Evolutionary conservation across 257 asterid species (phyloP).

Genomic region (Echium plantagineum): DNA sequence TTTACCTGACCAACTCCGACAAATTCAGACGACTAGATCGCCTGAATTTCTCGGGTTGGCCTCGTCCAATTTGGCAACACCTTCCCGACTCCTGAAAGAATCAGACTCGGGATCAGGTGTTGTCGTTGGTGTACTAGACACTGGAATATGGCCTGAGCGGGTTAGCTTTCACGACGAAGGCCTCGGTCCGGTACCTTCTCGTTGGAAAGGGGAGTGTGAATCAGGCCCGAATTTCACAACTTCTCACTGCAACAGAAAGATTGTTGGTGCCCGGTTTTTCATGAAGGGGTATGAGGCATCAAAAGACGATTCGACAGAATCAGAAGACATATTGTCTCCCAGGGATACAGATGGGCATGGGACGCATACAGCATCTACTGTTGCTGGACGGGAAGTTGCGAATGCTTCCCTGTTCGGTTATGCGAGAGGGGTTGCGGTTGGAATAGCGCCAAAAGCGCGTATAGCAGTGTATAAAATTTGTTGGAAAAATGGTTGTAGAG

Average conservation of each 20-base stretch:
- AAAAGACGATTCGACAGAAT: constrained; percentile 16
- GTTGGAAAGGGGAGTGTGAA: constrained; percentile 60
- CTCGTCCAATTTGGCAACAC: constrained; percentile 8
- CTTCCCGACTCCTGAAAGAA: constrained; percentile 32
- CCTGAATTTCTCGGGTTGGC: constrained; percentile 54
- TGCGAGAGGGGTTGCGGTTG: constrained; percentile 58
- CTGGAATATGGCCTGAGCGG: constrained; percentile 73
- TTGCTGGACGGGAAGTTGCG: constrained; percentile 58
- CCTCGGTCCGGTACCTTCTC: constrained; percentile 49
- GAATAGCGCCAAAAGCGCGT: constrained; percentile 77
- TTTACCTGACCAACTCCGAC: constrained; percentile 56
- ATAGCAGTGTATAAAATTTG: constrained; percentile 67
- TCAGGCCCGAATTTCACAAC: constrained; percentile 44
- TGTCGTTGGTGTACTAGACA: constrained; percentile 59
- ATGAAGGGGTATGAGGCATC: constrained; percentile 43
- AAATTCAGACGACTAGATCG: constrained; percentile 64
- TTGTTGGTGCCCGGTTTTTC: constrained; percentile 66
- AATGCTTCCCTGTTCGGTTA: constrained; percentile 66
- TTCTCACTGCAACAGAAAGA: constrained; percentile 47
- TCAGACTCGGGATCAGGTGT: constrained; percentile 65
- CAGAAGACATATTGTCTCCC: constrained; percentile 39
- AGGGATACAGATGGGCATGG: constrained; percentile 78
- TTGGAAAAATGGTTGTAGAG: constrained; percentile 73
- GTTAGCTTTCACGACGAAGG: constrained; percentile 65
- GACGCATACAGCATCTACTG: constrained; percentile 85